Conservation (phyloP, 116 monocot species). For the Papilionanthe hybrid region DNA sequence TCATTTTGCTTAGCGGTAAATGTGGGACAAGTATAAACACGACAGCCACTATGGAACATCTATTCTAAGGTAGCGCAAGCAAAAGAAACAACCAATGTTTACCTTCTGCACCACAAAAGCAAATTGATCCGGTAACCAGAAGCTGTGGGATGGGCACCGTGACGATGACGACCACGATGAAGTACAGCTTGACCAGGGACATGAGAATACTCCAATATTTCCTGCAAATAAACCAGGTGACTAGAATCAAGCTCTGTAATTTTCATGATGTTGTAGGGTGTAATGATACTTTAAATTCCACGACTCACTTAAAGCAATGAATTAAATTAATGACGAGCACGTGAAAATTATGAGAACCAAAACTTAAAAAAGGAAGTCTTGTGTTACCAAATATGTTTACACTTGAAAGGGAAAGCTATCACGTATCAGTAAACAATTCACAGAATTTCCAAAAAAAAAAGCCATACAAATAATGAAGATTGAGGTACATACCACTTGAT, state of each 20-base stretch:
- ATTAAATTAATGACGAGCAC: background rate
- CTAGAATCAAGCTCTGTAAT: too few relatives aligned
- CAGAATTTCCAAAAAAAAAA: background rate
- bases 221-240: conserved; percentile 37
- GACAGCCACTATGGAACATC: background rate
- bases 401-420: background rate
- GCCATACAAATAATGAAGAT: background rate
- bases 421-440: background rate
- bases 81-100: conserved; percentile 2
- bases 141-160: conserved; percentile 84
- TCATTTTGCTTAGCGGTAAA: background rate
- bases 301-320: background rate
- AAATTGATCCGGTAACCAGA: conserved; percentile 85
- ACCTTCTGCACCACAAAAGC: conserved; percentile 97
- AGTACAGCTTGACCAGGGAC: conserved; percentile 88
- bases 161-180: conserved; percentile 90
- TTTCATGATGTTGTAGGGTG: background rate
- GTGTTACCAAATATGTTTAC: background rate
- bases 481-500: too few relatives aligned
- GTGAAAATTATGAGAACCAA: background rate
- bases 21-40: background rate
- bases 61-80: background rate
- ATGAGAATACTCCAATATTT: conserved; percentile 71
- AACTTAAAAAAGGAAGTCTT: background rate
- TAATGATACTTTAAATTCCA: too few relatives aligned